Conservation (phyloP, 768 basidiomycete genomes). For the Serendipita sp. region DNA sequence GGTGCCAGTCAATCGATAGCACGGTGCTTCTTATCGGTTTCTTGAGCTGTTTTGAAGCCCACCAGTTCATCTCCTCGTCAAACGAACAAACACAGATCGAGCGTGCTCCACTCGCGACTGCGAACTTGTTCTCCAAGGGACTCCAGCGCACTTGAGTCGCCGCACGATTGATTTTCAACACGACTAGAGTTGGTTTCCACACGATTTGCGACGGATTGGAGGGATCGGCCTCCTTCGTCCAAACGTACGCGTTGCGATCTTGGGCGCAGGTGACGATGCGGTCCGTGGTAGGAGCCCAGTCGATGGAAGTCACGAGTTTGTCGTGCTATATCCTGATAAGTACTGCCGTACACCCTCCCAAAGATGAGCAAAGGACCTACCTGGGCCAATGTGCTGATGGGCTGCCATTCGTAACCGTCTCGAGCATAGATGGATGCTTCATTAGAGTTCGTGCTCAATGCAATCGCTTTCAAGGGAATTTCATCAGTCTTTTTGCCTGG, state of each 20-base stretch:
- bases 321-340: conserved; percentile 54
- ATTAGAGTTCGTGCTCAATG: conserved; percentile 78
- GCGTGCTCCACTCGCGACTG: conserved; percentile 93
- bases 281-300: conserved; percentile 95
- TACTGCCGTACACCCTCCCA: not conserved
- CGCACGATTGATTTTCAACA: conserved; percentile 87
- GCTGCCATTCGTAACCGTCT: conserved; percentile 49
- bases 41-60: conserved; percentile 93
- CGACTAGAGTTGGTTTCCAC: conserved; percentile 96
- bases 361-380: conserved; percentile 23
- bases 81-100: conserved; percentile 95
- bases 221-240: conserved; percentile 68
- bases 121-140: conserved; percentile 96
- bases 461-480: conserved; percentile 47
- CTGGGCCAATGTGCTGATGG: conserved; percentile 69
- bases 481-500: not conserved
- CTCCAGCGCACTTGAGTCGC: conserved; percentile 94
- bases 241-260: conserved; percentile 97
- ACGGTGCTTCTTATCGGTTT: conserved; percentile 95
- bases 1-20: conserved; percentile 91
- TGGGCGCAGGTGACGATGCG: conserved; percentile 98
- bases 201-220: conserved; percentile 42
- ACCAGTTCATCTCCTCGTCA: conserved; percentile 97
- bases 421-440: conserved; percentile 69
- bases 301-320: conserved; percentile 92